These are phyloP conservation scores for Mycosarcoma mackinlayi DNA, from an alignment of 1,284 basidiomycete species.

Conservation along the genomic window DNA sequence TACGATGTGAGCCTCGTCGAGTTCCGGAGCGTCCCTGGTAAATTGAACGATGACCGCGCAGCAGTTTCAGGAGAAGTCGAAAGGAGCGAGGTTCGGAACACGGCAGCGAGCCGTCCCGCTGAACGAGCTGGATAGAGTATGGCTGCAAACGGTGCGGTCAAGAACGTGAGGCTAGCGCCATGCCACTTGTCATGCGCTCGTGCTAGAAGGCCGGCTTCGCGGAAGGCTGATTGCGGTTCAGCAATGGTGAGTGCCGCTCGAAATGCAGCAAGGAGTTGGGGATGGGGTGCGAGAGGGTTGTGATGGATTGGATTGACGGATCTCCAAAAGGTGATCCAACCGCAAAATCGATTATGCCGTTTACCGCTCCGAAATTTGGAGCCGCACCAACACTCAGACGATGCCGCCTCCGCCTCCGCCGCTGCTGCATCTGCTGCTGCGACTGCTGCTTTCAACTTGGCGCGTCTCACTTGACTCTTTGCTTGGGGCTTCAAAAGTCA, in stretches of 20 bases:
- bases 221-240: not conserved
- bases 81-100: conserved; percentile 27
- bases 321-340: not conserved
- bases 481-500: no score
- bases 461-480: no score
- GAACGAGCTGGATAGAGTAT: conserved; percentile 22
- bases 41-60: not conserved
- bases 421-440: no score
- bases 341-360: conserved; percentile 1
- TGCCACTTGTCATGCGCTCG: not conserved
- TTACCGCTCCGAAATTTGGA: no score
- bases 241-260: no score
- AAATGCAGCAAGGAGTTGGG: not conserved
- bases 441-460: no score
- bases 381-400: no score
- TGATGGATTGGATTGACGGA: not conserved
- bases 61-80: not conserved
- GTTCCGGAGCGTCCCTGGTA: no score
- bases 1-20: no score
- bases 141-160: conserved; percentile 22
- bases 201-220: not conserved
- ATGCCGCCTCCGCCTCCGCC: no score
- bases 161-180: not conserved
- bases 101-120: conserved; percentile 36
- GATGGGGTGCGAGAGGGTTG: not conserved